These are phyloP conservation scores for Erodium trifolium DNA, from an alignment of 441 rosid species.

Conservation along the genomic window DNA sequence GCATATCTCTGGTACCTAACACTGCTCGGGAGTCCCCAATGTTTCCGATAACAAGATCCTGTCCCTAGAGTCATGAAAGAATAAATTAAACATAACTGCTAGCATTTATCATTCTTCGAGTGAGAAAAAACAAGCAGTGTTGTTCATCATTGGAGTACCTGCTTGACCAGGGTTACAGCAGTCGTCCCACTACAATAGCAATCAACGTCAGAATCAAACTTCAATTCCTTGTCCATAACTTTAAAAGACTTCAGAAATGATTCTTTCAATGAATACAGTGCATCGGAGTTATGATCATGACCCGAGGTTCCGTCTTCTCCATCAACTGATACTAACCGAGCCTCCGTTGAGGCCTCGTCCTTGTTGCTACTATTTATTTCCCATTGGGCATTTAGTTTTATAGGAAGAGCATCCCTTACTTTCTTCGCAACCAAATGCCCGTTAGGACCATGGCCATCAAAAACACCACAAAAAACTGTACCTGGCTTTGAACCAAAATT, in stretches of 20 bases:
- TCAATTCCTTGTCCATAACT: slow-evolving; percentile 24
- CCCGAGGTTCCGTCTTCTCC: slow-evolving; percentile 12
- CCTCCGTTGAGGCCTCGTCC: background rate
- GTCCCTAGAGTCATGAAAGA: slow-evolving; percentile 18
- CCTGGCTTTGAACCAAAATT: slow-evolving; percentile 20
- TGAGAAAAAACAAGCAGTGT: background rate
- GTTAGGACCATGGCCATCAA: slow-evolving; percentile 25
- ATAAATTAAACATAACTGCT: background rate
- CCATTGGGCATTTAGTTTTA: slow-evolving; percentile 20
- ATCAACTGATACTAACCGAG: background rate
- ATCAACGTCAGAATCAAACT: slow-evolving; percentile 19
- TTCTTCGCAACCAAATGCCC: slow-evolving; percentile 26
- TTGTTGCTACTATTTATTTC: slow-evolving; percentile 3
- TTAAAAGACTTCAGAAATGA: slow-evolving; percentile 22
- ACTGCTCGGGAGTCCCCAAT: background rate
- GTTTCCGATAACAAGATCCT: slow-evolving; percentile 20
- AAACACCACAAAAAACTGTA: slow-evolving; percentile 21
- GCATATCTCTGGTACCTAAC: too few species aligned
- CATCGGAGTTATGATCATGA: slow-evolving; percentile 6
- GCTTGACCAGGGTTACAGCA: slow-evolving; percentile 23
- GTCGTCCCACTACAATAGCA: slow-evolving; percentile 29
- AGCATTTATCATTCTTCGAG: background rate
- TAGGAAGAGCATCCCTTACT: slow-evolving; percentile 24
- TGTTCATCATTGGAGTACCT: slow-evolving; percentile 14
- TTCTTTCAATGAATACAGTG: slow-evolving; percentile 16